These are phyloP conservation scores for Crithidia brevicula DNA, from an alignment of 208 protist genomes.

Conservation along the genomic window DNA sequence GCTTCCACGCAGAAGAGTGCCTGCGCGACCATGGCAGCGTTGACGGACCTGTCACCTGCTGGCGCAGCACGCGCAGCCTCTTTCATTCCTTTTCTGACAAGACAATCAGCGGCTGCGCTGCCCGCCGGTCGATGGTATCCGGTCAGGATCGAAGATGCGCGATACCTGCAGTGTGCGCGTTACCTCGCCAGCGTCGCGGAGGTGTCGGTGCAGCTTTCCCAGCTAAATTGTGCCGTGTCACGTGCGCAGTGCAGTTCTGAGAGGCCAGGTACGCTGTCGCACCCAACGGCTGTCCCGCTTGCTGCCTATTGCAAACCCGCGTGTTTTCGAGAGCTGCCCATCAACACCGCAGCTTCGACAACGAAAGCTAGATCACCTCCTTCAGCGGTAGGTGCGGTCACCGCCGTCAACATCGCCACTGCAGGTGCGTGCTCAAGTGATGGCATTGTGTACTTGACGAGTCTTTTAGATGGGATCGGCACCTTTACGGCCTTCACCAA, in stretches of 20 bases:
- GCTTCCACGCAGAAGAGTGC: not conserved
- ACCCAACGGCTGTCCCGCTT: too few species aligned
- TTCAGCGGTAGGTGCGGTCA: not conserved
- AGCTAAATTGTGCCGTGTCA: slow-evolving; percentile 40
- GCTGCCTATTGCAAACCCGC: not conserved
- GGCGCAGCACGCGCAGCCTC: too few species aligned
- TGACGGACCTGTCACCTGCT: too few species aligned
- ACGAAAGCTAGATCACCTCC: too few species aligned
- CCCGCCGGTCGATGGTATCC: too few species aligned
- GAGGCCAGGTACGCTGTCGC: too few species aligned
- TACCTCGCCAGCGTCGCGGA: slow-evolving; percentile 37
- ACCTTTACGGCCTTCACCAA: slow-evolving; percentile 85
- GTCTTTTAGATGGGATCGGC: slow-evolving; percentile 72
- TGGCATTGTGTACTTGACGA: slow-evolving; percentile 61
- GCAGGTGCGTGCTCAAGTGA: too few species aligned
- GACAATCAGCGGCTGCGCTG: too few species aligned
- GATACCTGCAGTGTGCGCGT: slow-evolving; percentile 9
- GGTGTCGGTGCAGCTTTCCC: slow-evolving; percentile 52
- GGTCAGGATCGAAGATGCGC: not conserved
- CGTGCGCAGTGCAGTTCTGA: slow-evolving; percentile 20
- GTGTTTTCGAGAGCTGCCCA: not conserved
- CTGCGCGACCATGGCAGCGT: not conserved
- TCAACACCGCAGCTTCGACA: not conserved
- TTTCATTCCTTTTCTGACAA: too few species aligned
- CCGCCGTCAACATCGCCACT: not conserved